Conservation (phyloP, 768 basidiomycete species). For the Amanita molliuscula region DNA sequence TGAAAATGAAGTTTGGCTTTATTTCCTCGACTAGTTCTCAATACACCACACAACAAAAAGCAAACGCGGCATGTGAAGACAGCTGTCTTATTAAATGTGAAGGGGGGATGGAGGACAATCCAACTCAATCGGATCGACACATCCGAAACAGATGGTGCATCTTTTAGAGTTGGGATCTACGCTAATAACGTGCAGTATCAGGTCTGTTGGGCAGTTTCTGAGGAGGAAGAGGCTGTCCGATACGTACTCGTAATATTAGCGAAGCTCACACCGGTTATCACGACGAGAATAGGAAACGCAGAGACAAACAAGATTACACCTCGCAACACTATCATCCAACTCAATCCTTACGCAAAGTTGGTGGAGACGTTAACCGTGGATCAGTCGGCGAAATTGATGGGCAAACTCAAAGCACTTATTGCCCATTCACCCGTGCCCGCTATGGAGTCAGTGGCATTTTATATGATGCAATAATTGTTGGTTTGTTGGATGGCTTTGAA, state of each 20-base stretch:
- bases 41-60: too few relatives aligned
- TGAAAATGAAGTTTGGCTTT: too few relatives aligned
- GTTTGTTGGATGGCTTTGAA: slow-evolving; percentile 16
- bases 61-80: too few relatives aligned
- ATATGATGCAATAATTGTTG: slow-evolving; percentile 16
- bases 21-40: too few relatives aligned
- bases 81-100: too few relatives aligned
- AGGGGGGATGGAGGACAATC: too few relatives aligned
- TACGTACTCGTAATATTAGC: background rate
- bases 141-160: too few relatives aligned
- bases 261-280: background rate
- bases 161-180: too few relatives aligned
- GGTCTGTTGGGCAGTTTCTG: background rate
- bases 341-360: slow-evolving; percentile 6
- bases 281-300: background rate
- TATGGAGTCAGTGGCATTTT: slow-evolving; percentile 12
- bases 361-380: slow-evolving; percentile 10
- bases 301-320: background rate
- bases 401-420: slow-evolving; percentile 10
- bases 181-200: background rate
- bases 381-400: slow-evolving; percentile 16
- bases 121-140: too few relatives aligned
- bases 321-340: background rate
- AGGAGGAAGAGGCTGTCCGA: background rate
- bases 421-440: slow-evolving; percentile 7